Percentiles rank a stretch among this genome's conserved stretches.
These are phyloP conservation scores for Globisporangium canariense DNA, from an alignment of 352 stramenopile genomes.

Conservation along the genomic window DNA sequence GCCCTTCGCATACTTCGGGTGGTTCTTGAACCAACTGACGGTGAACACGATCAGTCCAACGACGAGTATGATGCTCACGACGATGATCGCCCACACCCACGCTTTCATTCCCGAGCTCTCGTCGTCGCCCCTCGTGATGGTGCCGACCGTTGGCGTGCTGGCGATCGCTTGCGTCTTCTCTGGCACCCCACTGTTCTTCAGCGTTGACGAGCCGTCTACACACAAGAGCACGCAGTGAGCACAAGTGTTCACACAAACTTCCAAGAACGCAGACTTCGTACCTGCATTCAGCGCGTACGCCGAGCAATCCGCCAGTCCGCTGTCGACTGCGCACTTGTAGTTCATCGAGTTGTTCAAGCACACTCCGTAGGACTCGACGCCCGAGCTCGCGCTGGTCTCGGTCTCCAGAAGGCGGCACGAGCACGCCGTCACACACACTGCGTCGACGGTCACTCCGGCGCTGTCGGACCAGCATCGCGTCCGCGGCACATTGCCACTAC, in stretches of 20 bases:
- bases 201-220: slow-evolving; percentile 13
- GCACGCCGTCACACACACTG: slow-evolving; percentile 7
- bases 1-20: slow-evolving; percentile 26
- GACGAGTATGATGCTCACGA: slow-evolving; percentile 26
- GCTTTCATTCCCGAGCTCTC: slow-evolving; percentile 19
- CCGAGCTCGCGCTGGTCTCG: not conserved
- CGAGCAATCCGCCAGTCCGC: slow-evolving; percentile 10
- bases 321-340: slow-evolving; percentile 1
- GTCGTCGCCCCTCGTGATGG: slow-evolving; percentile 11
- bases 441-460: slow-evolving; percentile 8
- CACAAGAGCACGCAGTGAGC: not conserved
- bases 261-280: not conserved
- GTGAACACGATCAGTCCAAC: slow-evolving; percentile 34
- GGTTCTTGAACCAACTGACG: slow-evolving; percentile 52
- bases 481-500: not conserved
- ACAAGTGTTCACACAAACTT: not conserved
- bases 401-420: slow-evolving; percentile 10
- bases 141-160: not conserved
- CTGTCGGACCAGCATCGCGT: slow-evolving; percentile 12
- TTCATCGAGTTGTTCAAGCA: slow-evolving; percentile 15
- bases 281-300: slow-evolving; percentile 27
- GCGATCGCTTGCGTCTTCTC: not conserved
- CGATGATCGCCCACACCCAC: slow-evolving; percentile 40
- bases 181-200: not conserved
- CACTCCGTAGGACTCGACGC: not conserved